These are phyloP conservation scores for Metahyphopichia silvanorum DNA, from an alignment of 805 yeast species.

Conservation along the genomic window DNA sequence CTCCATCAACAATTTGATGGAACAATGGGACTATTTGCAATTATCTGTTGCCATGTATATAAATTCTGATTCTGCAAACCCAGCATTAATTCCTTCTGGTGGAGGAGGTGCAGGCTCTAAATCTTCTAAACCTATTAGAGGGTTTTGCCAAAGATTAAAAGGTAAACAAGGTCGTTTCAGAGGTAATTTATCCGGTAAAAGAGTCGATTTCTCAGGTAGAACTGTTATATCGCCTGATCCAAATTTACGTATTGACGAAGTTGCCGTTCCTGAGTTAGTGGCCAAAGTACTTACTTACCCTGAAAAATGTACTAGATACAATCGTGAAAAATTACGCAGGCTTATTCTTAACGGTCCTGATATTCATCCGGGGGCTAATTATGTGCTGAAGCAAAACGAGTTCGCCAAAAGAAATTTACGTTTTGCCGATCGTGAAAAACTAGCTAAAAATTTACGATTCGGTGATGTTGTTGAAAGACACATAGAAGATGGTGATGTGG, in stretches of 20 bases:
- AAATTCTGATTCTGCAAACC: conserved; percentile 89
- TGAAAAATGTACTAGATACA: conserved; percentile 88
- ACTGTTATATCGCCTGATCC: conserved; percentile 99
- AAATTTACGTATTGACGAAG: conserved; percentile 89
- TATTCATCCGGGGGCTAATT: conserved; percentile 95
- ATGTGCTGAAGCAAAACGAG: conserved; percentile 78
- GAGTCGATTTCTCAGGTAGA: conserved; percentile 98
- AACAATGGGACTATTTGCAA: conserved; percentile 98
- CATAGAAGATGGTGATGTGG: conserved; percentile 95
- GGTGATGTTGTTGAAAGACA: conserved; percentile 98
- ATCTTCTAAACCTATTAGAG: conserved; percentile 77
- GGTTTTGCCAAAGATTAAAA: conserved; percentile 93
- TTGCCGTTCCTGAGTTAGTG: conserved; percentile 96
- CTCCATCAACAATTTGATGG: conserved; percentile 90
- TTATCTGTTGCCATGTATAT: conserved; percentile 95
- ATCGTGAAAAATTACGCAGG: conserved; percentile 69
- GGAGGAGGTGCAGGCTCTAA: conserved; percentile 52
- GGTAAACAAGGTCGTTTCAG: conserved; percentile 99
- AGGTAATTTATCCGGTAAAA: conserved; percentile 96
- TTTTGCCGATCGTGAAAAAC: conserved; percentile 77
- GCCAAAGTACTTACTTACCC: conserved; percentile 96
- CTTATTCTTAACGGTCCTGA: conserved; percentile 83
- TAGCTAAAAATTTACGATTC: conserved; percentile 71
- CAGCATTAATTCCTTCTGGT: conserved; percentile 70
- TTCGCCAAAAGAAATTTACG: conserved; percentile 82